A percentile compares a stretch with the other conserved stretches of the same genome.
Evolutionary conservation across 2,329 filamentous ascomycete species (phyloP).

Genomic region (Cytospora chrysosperma): DNA sequence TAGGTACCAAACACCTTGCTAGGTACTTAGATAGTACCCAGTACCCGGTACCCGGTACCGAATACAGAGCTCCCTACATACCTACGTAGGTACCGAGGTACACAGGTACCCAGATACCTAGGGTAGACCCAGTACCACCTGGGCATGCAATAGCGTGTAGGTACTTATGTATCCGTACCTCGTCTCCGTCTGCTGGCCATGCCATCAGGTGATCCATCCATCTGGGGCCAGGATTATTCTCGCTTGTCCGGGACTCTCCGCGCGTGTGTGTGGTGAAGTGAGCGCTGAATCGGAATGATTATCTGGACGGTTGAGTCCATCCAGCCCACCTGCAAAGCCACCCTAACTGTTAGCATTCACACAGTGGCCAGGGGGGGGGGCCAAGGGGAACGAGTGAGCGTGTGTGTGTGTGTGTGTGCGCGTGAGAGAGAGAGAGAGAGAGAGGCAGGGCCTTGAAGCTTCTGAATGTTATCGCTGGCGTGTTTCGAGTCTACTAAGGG

Average conservation of each 20-base stretch:
- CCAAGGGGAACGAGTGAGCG: background rate
- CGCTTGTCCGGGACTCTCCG: constrained; percentile 25
- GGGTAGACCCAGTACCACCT: background rate
- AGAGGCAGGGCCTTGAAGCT: constrained; percentile 18
- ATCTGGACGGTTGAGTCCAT: constrained; percentile 22
- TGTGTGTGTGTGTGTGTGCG: too few species aligned
- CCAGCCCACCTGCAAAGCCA: constrained; percentile 12
- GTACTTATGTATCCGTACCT: background rate
- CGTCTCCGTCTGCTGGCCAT: background rate
- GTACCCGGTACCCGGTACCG: background rate
- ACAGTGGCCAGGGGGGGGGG: constrained; percentile 20
- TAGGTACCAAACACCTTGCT: constrained; percentile 3
- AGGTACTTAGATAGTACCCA: background rate
- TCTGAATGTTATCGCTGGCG: constrained; percentile 16
- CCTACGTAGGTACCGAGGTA: background rate
- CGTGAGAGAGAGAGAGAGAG: background rate
- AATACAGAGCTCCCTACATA: too few species aligned
- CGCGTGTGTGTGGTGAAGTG: constrained; percentile 15
- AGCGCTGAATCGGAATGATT: constrained; percentile 26
- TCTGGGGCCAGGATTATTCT: constrained; percentile 18
- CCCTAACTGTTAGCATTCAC: constrained; percentile 12
- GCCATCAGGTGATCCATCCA: constrained; percentile 21
- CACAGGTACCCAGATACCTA: background rate
- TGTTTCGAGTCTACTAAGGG: constrained; percentile 21
- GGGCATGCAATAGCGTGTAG: background rate